A percentile compares a stretch with the other conserved stretches of the same genome.
Evolutionary conservation across 2,329 filamentous ascomycete species (phyloP).

Genomic region (Clonostachys rhizophaga): DNA sequence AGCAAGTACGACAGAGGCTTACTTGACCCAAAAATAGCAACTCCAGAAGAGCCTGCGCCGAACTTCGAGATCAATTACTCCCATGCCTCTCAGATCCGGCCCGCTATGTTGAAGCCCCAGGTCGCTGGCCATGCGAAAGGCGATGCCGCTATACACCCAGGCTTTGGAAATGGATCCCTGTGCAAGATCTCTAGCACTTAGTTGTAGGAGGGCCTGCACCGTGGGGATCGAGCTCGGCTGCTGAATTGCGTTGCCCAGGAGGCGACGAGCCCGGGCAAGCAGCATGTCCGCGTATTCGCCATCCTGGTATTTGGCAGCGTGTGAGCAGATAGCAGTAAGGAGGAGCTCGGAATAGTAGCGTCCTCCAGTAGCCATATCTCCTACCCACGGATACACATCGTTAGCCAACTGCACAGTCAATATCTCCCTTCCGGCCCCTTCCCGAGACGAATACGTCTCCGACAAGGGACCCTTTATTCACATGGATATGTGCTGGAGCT

Average conservation of each 20-base stretch:
- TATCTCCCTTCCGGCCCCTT: too few relatives aligned
- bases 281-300: conserved; percentile 9
- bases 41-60: conserved; percentile 15
- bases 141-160: conserved; percentile 22
- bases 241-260: conserved; percentile 17
- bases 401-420: too few relatives aligned
- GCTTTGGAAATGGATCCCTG: conserved; percentile 19
- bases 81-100: conserved; percentile 2
- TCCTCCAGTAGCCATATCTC: conserved; percentile 17
- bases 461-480: too few relatives aligned
- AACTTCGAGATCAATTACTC: conserved; percentile 14
- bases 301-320: conserved; percentile 14
- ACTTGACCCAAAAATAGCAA: conserved; percentile 20
- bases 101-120: conserved; percentile 4
- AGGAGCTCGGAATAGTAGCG: conserved; percentile 18
- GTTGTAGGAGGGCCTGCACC: conserved; percentile 17
- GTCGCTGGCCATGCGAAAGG: conserved; percentile 18
- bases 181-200: conserved; percentile 18
- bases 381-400: background rate
- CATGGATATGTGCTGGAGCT: too few relatives aligned
- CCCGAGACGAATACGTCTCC: background rate
- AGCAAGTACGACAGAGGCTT: too few relatives aligned
- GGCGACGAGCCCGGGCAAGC: conserved; percentile 11
- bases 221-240: conserved; percentile 17
- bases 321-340: conserved; percentile 15